Conservation (phyloP, 768 basidiomycete genomes). For the Tulasnella sp. region DNA sequence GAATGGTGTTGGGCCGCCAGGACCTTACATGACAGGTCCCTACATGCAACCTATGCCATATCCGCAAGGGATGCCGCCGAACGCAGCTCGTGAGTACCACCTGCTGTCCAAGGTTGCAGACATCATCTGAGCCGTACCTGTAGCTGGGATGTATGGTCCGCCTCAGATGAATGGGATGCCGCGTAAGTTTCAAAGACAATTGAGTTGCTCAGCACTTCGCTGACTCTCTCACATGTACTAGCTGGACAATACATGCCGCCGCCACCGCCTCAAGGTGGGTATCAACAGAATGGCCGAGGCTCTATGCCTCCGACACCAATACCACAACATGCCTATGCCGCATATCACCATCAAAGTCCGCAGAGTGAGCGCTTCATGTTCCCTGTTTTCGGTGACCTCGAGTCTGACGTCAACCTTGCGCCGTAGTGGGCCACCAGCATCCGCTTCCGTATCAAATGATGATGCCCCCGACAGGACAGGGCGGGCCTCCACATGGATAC, state of each 20-base stretch:
- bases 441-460: constrained; percentile 86
- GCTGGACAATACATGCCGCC: constrained; percentile 71
- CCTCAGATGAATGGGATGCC: constrained; percentile 83
- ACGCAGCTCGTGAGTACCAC: constrained; percentile 38
- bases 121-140: background rate
- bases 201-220: background rate
- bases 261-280: constrained; percentile 55
- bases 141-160: constrained; percentile 64
- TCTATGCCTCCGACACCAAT: constrained; percentile 91
- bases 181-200: constrained; percentile 39
- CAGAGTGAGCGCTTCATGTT: constrained; percentile 46
- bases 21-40: constrained; percentile 64
- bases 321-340: constrained; percentile 61
- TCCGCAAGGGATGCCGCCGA: constrained; percentile 67
- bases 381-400: constrained; percentile 18
- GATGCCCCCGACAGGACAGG: constrained; percentile 60
- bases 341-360: constrained; percentile 69
- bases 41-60: constrained; percentile 83
- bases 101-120: constrained; percentile 7
- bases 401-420: constrained; percentile 23
- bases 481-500: constrained; percentile 51
- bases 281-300: constrained; percentile 70
- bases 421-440: constrained; percentile 54
- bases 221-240: constrained; percentile 30
- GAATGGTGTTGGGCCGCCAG: constrained; percentile 52